These are phyloP conservation scores for Wickerhamiella nectarea DNA, from an alignment of 805 yeast species.

Conservation along the genomic window DNA sequence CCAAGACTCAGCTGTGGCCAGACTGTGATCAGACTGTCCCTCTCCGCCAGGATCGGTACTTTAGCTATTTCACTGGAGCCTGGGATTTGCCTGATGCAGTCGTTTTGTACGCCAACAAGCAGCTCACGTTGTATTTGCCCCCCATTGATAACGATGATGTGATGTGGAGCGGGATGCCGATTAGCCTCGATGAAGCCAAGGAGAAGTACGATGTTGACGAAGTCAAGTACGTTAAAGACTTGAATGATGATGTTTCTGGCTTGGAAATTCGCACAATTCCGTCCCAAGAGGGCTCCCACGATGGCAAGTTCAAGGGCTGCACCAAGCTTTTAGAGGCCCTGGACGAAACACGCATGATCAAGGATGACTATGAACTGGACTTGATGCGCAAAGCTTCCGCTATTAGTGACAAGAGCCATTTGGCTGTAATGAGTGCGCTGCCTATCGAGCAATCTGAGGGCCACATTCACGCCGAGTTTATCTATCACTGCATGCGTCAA, in stretches of 20 bases:
- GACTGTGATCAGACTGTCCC: slow-evolving; percentile 70
- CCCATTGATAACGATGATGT: slow-evolving; percentile 76
- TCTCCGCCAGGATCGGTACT: slow-evolving; percentile 82
- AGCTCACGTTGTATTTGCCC: slow-evolving; percentile 64
- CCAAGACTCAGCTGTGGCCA: slow-evolving; percentile 37
- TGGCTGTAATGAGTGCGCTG: slow-evolving; percentile 83
- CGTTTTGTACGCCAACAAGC: slow-evolving; percentile 46
- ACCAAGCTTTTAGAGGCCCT: slow-evolving; percentile 39
- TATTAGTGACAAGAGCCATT: slow-evolving; percentile 78
- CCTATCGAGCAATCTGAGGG: slow-evolving; percentile 79
- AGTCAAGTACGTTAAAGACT: slow-evolving; percentile 46
- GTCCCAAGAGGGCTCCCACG: slow-evolving; percentile 11
- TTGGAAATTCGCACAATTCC: slow-evolving; percentile 6
- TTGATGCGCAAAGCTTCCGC: slow-evolving; percentile 67
- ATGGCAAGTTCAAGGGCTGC: slow-evolving; percentile 14
- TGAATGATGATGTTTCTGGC: slow-evolving; percentile 25
- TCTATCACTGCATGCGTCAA: slow-evolving; percentile 85
- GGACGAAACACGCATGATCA: slow-evolving; percentile 75
- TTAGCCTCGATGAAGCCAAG: slow-evolving; percentile 49
- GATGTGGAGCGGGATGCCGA: slow-evolving; percentile 92
- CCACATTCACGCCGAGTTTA: slow-evolving; percentile 90
- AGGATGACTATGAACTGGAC: slow-evolving; percentile 69
- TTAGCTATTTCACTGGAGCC: slow-evolving; percentile 74
- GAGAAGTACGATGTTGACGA: slow-evolving; percentile 67
- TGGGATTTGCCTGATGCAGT: slow-evolving; percentile 59